These are phyloP conservation scores for Alternaria triticimaculans DNA, from an alignment of 2,329 filamentous ascomycete genomes.

Conservation along the genomic window DNA sequence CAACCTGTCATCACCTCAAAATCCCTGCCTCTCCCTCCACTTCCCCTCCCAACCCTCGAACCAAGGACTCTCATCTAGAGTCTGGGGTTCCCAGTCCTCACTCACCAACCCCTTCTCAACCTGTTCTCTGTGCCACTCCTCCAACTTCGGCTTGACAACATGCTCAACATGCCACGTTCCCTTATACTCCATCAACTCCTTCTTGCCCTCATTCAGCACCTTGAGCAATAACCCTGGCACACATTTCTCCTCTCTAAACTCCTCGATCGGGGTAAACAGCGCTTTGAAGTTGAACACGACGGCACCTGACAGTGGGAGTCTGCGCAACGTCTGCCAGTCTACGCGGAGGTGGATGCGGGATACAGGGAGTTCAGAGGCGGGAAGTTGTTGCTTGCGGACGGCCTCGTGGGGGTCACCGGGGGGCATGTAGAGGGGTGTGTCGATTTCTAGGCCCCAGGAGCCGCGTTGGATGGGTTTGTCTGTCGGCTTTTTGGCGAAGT, in stretches of 20 bases:
- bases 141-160: slow-evolving; percentile 69
- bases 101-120: slow-evolving; percentile 65
- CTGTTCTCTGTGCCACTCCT: slow-evolving; percentile 71
- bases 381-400: slow-evolving; percentile 62
- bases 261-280: slow-evolving; percentile 75
- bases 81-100: slow-evolving; percentile 69
- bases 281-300: slow-evolving; percentile 91
- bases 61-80: slow-evolving; percentile 76
- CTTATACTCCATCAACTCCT: slow-evolving; percentile 78
- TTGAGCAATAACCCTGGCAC: slow-evolving; percentile 73
- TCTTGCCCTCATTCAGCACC: slow-evolving; percentile 74
- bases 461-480: slow-evolving; percentile 81
- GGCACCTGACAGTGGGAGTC: slow-evolving; percentile 75
- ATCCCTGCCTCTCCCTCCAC: slow-evolving; percentile 71
- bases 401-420: slow-evolving; percentile 69
- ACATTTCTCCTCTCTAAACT: slow-evolving; percentile 74
- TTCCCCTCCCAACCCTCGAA: slow-evolving; percentile 79
- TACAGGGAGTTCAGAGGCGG: slow-evolving; percentile 59
- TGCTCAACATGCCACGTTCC: slow-evolving; percentile 81
- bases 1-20: slow-evolving; percentile 39
- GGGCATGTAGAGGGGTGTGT: slow-evolving; percentile 76
- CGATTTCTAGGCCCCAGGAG: slow-evolving; percentile 82
- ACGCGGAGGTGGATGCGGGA: slow-evolving; percentile 74
- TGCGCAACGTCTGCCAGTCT: slow-evolving; percentile 86
- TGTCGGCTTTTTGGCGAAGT: slow-evolving; percentile 78